A percentile compares a stretch with the other conserved stretches of the same genome.
Conservation (phyloP, 1,139 yeast species). For the Meyerozyma sp. region DNA sequence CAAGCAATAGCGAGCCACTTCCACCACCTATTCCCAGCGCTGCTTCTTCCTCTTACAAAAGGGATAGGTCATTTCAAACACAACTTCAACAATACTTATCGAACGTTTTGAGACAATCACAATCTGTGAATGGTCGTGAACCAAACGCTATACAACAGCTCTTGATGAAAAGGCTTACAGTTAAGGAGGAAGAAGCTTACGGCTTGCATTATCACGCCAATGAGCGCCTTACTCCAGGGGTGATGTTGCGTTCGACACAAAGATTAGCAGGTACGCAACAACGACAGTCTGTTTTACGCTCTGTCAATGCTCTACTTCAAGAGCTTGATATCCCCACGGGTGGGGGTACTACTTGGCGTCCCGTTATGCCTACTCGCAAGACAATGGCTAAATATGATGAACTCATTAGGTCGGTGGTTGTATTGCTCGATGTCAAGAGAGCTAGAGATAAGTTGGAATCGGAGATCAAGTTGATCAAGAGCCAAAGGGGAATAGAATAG, state of each 20-base stretch:
- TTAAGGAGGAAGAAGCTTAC: constrained; percentile 78
- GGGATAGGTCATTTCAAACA: constrained; percentile 49
- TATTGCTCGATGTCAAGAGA: constrained; percentile 76
- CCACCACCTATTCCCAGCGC: constrained; percentile 58
- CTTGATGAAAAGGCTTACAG: constrained; percentile 54
- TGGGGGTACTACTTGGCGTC: constrained; percentile 53
- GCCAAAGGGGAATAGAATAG: constrained; percentile 35
- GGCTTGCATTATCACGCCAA: constrained; percentile 75
- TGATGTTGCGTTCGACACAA: constrained; percentile 67
- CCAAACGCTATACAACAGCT: constrained; percentile 37
- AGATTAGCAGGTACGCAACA: constrained; percentile 43
- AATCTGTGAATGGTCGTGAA: constrained; percentile 25
- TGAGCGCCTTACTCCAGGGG: constrained; percentile 77
- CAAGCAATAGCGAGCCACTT: constrained; percentile 36
- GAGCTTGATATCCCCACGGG: constrained; percentile 73
- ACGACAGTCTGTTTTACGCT: constrained; percentile 62
- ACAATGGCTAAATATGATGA: constrained; percentile 80
- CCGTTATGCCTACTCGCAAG: constrained; percentile 82
- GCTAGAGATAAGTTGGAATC: constrained; percentile 85
- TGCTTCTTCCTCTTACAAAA: constrained; percentile 47
- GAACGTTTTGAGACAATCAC: constrained; percentile 34
- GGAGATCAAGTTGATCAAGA: constrained; percentile 60
- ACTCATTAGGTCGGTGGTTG: constrained; percentile 64
- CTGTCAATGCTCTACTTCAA: constrained; percentile 65
- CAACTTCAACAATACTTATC: constrained; percentile 43